Evolutionary conservation across 257 asterid species (phyloP).

Genomic region (Nicotiana knightiana): DNA sequence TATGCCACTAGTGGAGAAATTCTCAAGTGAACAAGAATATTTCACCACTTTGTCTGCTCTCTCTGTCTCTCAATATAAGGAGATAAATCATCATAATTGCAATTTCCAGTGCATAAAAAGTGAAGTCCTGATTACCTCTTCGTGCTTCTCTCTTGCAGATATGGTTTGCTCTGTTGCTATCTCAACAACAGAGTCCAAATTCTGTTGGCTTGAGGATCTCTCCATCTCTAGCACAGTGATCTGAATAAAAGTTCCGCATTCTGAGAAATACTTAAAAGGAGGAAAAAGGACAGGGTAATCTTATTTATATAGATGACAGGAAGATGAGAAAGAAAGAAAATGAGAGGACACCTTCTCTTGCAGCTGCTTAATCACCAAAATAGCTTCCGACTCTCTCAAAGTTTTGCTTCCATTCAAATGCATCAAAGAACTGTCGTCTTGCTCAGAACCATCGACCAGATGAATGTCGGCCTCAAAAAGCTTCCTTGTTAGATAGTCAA

Average conservation of each 20-base stretch:
- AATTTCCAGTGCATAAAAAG: constrained; percentile 8
- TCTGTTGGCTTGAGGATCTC: constrained; percentile 74
- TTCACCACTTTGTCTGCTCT: not conserved
- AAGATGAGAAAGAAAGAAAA: constrained; percentile 11
- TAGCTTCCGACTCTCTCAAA: constrained; percentile 55
- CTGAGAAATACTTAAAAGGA: not conserved
- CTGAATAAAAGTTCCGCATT: constrained; percentile 30
- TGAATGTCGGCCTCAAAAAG: constrained; percentile 47
- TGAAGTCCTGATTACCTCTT: constrained; percentile 46
- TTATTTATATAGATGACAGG: not conserved
- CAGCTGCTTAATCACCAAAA: constrained; percentile 67
- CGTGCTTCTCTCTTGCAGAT: constrained; percentile 59
- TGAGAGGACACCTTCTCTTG: constrained; percentile 72
- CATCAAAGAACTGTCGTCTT: constrained; percentile 18
- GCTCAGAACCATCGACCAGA: constrained; percentile 27
- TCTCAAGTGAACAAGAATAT: not conserved
- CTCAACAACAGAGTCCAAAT: constrained; percentile 48
- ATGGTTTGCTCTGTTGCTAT: constrained; percentile 58
- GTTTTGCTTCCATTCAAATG: constrained; percentile 27
- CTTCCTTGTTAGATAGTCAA: constrained; percentile 57
- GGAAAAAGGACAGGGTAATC: not conserved
- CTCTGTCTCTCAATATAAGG: not conserved
- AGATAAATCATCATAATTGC: not conserved
- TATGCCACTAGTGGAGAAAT: not conserved
- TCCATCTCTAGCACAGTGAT: constrained; percentile 69